Conservation (phyloP, 768 basidiomycete genomes). For the Heimioporus sp. region DNA sequence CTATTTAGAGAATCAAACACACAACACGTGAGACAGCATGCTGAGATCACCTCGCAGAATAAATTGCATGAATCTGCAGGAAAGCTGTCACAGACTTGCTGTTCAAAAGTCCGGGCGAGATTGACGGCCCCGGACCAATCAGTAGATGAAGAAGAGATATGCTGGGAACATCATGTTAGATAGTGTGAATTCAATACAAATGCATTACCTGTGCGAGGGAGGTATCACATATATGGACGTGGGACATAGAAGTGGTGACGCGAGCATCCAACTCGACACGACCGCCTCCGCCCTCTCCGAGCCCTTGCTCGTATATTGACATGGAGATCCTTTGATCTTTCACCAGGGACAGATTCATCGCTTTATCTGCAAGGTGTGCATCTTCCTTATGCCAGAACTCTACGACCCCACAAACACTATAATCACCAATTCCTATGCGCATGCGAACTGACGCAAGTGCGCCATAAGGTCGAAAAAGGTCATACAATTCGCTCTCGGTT, state of each 20-base stretch:
- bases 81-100: constrained; percentile 88
- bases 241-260: constrained; percentile 76
- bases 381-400: constrained; percentile 91
- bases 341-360: constrained; percentile 80
- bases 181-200: background rate
- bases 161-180: constrained; percentile 35
- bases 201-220: constrained; percentile 56
- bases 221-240: constrained; percentile 56
- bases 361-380: constrained; percentile 72
- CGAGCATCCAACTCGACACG: constrained; percentile 67
- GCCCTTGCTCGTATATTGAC: constrained; percentile 74
- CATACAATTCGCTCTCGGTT: constrained; percentile 74
- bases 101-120: constrained; percentile 85
- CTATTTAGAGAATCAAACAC: constrained; percentile 36
- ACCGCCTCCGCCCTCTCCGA: constrained; percentile 52
- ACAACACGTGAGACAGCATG: constrained; percentile 9
- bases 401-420: constrained; percentile 70
- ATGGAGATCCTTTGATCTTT: constrained; percentile 85
- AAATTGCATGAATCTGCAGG: constrained; percentile 89
- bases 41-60: constrained; percentile 69
- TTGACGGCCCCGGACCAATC: constrained; percentile 35
- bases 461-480: constrained; percentile 81
- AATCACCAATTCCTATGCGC: constrained; percentile 75
- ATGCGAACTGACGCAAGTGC: constrained; percentile 77
- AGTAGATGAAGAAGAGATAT: constrained; percentile 66